A percentile compares a stretch with the other conserved stretches of the same genome.
Conservation (phyloP, 2,329 filamentous ascomycete species). For the Aspergillus intermedius region DNA sequence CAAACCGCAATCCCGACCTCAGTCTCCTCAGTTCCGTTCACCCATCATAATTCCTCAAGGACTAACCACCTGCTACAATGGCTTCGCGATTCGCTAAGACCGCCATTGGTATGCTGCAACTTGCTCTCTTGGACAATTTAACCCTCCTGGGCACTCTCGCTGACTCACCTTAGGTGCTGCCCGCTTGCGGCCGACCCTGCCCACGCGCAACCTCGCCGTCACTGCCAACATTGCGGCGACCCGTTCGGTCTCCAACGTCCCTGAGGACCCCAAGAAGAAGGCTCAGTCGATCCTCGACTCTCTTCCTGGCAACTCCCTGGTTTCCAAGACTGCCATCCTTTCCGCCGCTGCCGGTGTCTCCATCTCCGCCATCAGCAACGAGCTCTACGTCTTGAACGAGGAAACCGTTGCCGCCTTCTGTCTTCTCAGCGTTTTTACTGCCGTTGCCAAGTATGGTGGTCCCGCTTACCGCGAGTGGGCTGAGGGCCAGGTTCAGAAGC, state of each 20-base stretch:
- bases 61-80: slow-evolving; percentile 67
- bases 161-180: slow-evolving; percentile 63
- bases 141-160: slow-evolving; percentile 20
- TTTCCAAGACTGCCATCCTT: slow-evolving; percentile 95
- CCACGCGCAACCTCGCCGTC: slow-evolving; percentile 67
- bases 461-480: slow-evolving; percentile 92
- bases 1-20: slow-evolving; percentile 35
- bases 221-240: slow-evolving; percentile 59
- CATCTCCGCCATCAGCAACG: slow-evolving; percentile 95
- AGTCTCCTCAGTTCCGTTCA: slow-evolving; percentile 35
- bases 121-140: slow-evolving; percentile 15
- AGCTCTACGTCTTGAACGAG: slow-evolving; percentile 99
- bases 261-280: slow-evolving; percentile 93
- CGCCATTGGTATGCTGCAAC: slow-evolving; percentile 72
- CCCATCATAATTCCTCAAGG: slow-evolving; percentile 42
- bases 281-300: slow-evolving; percentile 91
- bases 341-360: slow-evolving; percentile 86
- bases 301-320: slow-evolving; percentile 81
- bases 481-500: slow-evolving; percentile 78
- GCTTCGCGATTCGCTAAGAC: slow-evolving; percentile 95
- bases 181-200: slow-evolving; percentile 77
- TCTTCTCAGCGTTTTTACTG: slow-evolving; percentile 86
- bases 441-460: slow-evolving; percentile 86
- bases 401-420: slow-evolving; percentile 92
- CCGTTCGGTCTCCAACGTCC: slow-evolving; percentile 69